Evolutionary conservation across 305 asterid genomes (phyloP).

Genomic region (Fraxinus ornus): DNA sequence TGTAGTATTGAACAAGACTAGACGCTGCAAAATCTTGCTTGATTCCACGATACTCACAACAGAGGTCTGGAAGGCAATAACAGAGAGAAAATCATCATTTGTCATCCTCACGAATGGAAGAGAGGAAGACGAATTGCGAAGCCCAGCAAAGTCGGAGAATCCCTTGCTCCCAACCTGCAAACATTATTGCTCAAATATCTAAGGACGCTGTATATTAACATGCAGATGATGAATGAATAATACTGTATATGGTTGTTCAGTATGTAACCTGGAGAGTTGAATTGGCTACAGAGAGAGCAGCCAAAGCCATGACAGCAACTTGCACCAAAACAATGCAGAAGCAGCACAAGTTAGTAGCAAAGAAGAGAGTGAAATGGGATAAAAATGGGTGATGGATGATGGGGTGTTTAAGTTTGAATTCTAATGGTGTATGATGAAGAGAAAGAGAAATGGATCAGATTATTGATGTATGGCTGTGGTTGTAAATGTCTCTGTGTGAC

Average conservation of each 20-base stretch:
- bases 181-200: neutral
- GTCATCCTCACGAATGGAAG: constrained; percentile 55
- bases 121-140: constrained; percentile 60
- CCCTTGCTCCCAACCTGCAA: constrained; percentile 78
- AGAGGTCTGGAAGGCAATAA: constrained; percentile 69
- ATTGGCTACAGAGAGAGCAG: constrained; percentile 73
- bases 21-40: neutral
- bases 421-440: constrained; percentile 28
- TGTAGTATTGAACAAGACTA: neutral
- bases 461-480: constrained; percentile 70
- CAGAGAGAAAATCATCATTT: constrained; percentile 65
- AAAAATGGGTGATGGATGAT: neutral
- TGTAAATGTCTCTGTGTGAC: constrained; percentile 10
- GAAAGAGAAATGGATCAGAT: constrained; percentile 62
- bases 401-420: constrained; percentile 26
- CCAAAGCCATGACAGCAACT: constrained; percentile 62
- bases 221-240: neutral
- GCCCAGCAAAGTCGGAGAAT: constrained; percentile 72
- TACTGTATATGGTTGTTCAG: neutral
- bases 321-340: constrained; percentile 26
- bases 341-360: constrained; percentile 17
- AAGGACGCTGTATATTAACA: neutral
- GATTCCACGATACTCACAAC: constrained; percentile 50
- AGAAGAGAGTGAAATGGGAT: constrained; percentile 16
- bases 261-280: constrained; percentile 68